Evolutionary conservation across 2,329 filamentous ascomycete genomes (phyloP).

Genomic region (Trichoderma guizhouense): DNA sequence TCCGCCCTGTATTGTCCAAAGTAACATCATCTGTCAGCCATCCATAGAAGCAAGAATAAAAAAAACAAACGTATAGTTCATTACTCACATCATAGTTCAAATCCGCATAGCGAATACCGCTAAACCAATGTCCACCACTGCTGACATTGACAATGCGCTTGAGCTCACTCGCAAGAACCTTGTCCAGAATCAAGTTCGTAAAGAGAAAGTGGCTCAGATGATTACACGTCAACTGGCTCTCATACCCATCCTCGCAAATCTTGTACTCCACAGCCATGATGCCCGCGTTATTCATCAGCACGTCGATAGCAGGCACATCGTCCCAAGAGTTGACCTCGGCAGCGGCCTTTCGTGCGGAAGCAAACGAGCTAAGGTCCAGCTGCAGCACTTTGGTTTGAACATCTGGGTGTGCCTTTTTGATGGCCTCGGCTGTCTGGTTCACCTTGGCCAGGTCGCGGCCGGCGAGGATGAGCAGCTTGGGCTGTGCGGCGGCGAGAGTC

Average conservation of each 20-base stretch:
- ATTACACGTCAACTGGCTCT: slow-evolving; percentile 44
- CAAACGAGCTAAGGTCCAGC: slow-evolving; percentile 38
- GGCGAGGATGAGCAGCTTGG: slow-evolving; percentile 43
- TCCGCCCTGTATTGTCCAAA: slow-evolving; percentile 24
- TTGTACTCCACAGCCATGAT: slow-evolving; percentile 38
- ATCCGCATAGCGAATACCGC: slow-evolving; percentile 34
- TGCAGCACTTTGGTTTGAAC: slow-evolving; percentile 32
- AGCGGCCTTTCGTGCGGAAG: slow-evolving; percentile 37
- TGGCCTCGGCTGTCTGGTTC: slow-evolving; percentile 35
- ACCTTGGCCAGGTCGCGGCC: slow-evolving; percentile 43
- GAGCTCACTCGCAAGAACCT: slow-evolving; percentile 35
- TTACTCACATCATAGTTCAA: slow-evolving; percentile 31
- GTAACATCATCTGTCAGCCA: not conserved
- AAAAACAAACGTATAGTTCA: not conserved
- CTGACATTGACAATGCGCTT: slow-evolving; percentile 42
- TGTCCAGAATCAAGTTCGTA: slow-evolving; percentile 43
- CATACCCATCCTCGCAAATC: slow-evolving; percentile 37
- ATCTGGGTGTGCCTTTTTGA: slow-evolving; percentile 31
- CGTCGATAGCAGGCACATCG: slow-evolving; percentile 30
- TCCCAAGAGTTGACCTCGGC: slow-evolving; percentile 29
- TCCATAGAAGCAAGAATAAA: not conserved
- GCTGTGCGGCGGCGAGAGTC: slow-evolving; percentile 38
- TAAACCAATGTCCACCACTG: slow-evolving; percentile 30
- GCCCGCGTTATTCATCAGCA: slow-evolving; percentile 46
- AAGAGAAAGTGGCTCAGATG: slow-evolving; percentile 47